Evolutionary conservation across 768 basidiomycete genomes (phyloP), one percentile per base, ranked within the genome.

Genomic region (Mrakia hoshinonis): DNA sequence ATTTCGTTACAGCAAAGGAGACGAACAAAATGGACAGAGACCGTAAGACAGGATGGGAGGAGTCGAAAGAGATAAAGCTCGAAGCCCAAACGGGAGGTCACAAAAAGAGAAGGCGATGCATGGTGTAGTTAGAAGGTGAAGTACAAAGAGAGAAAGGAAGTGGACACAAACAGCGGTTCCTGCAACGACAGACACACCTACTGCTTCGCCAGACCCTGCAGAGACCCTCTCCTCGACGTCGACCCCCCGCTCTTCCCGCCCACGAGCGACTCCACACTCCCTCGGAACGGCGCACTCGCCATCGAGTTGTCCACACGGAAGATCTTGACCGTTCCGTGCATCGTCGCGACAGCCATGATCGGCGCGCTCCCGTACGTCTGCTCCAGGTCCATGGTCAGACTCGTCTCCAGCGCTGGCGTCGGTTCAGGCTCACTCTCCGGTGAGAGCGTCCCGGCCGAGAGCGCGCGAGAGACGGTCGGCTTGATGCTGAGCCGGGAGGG

Each of bases 111-210:
- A 46, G 31, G 49, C 49, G 49, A 36, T 67, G 31, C 65, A 29
- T 46, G 31, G 31, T 49, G 1, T n/a, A 34, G 18, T 26, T 34
- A 22, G 36, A 48, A 31, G 34, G 46, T 67, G 20, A 4, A 31
- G n/a, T 29, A 49, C 7, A 4, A 26, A 31, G 49, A 31, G 11
- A 47, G 13, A 7, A 29, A 64, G 43, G 4, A 15, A 29, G 3
- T 15, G 26, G 20, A 6, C 18, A 13, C 20, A 61, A 80, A 80
- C 58, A 0, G 74, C 1, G 72, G 73, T 36, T 78, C 77, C 7
- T 43, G 78, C n/a, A n/a, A n/a, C n/a, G n/a, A n/a, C n/a, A 79
- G 70, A 78, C 78, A 69, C 78, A 78, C 13, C 10, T 9, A n/a
- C 26, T 38, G n/a, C 46, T 64, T 26, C 43, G 63, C 20, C 38